These are phyloP conservation scores for Zanthoxylum bungeanum DNA, from an alignment of 345 rosid genomes.

Conservation along the genomic window DNA sequence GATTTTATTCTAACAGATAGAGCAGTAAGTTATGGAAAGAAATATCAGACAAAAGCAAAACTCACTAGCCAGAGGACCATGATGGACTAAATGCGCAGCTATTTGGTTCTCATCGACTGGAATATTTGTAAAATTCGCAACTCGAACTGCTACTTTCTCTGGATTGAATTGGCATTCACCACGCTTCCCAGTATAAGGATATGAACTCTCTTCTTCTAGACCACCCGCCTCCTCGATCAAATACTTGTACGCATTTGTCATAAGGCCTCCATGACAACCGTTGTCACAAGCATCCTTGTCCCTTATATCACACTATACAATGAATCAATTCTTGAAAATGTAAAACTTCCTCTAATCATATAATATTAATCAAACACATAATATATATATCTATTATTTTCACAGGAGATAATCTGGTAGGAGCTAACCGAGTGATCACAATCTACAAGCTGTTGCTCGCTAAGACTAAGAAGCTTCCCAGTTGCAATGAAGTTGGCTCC, in stretches of 20 bases:
- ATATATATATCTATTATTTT: no score
- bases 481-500: constrained; percentile 79
- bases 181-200: constrained; percentile 60
- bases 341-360: background rate
- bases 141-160: constrained; percentile 46
- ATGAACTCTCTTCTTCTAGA: constrained; percentile 61
- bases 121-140: constrained; percentile 59
- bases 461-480: constrained; percentile 82
- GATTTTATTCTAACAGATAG: background rate
- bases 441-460: constrained; percentile 91
- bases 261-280: constrained; percentile 84
- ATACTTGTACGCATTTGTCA: constrained; percentile 86
- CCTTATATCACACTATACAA: constrained; percentile 53
- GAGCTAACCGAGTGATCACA: constrained; percentile 55
- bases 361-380: background rate
- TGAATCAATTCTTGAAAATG: background rate
- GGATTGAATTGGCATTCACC: constrained; percentile 64
- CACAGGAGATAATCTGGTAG: background rate
- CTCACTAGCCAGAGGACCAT: constrained; percentile 79
- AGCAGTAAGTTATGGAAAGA: background rate
- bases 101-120: constrained; percentile 72
- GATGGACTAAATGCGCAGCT: constrained; percentile 63
- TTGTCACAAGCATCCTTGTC: constrained; percentile 62
- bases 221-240: constrained; percentile 76
- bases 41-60: background rate